These are phyloP conservation scores for Candida sanyaensis DNA, from an alignment of 1,139 yeast species.

Conservation along the genomic window DNA sequence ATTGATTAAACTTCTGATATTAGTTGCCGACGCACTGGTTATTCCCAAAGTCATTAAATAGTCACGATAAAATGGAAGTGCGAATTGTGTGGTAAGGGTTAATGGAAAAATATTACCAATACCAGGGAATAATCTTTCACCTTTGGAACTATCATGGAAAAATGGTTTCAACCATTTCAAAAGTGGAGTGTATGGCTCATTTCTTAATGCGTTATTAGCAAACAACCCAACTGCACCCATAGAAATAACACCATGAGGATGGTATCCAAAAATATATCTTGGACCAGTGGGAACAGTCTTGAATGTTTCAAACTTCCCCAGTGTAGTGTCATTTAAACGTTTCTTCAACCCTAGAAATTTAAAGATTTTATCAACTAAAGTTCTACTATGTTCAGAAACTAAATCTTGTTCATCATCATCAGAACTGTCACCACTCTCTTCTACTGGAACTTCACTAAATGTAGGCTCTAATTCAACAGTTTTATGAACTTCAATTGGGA, in stretches of 20 bases:
- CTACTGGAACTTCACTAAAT: slow-evolving; percentile 42
- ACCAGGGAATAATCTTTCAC: slow-evolving; percentile 72
- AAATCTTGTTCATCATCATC: slow-evolving; percentile 51
- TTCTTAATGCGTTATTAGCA: slow-evolving; percentile 71
- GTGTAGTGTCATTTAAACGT: slow-evolving; percentile 27
- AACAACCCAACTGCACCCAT: slow-evolving; percentile 89
- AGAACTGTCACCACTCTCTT: slow-evolving; percentile 19
- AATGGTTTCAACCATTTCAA: slow-evolving; percentile 55
- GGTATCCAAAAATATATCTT: slow-evolving; percentile 87
- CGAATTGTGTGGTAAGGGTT: slow-evolving; percentile 83
- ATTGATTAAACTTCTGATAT: slow-evolving; percentile 63
- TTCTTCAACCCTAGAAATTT: slow-evolving; percentile 40
- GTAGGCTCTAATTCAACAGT: slow-evolving; percentile 77
- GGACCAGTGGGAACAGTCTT: slow-evolving; percentile 60
- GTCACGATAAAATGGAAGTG: slow-evolving; percentile 86
- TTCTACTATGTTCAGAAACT: slow-evolving; percentile 39
- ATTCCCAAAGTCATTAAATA: slow-evolving; percentile 80
- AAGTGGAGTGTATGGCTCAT: slow-evolving; percentile 47
- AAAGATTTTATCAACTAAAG: slow-evolving; percentile 39
- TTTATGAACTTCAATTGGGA: slow-evolving; percentile 77
- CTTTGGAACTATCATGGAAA: slow-evolving; percentile 44
- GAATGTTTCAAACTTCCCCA: slow-evolving; percentile 14
- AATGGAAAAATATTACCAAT: slow-evolving; percentile 70
- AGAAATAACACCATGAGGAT: slow-evolving; percentile 96
- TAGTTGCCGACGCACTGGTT: slow-evolving; percentile 79